Evolutionary conservation across 108 stramenopile genomes (phyloP).

Genomic region (Pseudonitzschia multiseries): DNA sequence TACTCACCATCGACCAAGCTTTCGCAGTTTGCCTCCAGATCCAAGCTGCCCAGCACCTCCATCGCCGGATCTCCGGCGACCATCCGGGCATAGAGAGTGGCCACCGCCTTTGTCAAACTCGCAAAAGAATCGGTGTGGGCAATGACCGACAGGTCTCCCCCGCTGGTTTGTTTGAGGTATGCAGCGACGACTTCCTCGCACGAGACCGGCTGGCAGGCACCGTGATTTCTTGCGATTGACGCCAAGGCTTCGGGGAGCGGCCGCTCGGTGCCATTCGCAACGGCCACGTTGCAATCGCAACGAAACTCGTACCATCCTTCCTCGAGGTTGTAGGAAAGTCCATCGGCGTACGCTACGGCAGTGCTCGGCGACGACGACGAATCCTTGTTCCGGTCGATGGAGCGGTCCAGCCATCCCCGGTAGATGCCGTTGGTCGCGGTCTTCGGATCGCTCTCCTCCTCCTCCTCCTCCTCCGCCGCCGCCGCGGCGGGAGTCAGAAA

Average conservation of each 20-base stretch:
- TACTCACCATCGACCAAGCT: constrained; percentile 29
- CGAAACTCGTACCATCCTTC: constrained; percentile 84
- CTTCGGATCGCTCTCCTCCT: background rate
- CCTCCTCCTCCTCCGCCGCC: too few species aligned
- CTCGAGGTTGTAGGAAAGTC: constrained; percentile 61
- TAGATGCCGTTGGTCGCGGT: constrained; percentile 37
- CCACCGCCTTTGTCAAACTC: constrained; percentile 52
- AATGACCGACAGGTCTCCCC: constrained; percentile 58
- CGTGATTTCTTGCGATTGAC: background rate
- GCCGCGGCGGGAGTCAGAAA: constrained; percentile 75
- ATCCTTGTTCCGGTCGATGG: background rate
- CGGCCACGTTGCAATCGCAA: constrained; percentile 36
- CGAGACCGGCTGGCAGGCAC: background rate
- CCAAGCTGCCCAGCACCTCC: constrained; percentile 50
- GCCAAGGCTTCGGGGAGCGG: background rate
- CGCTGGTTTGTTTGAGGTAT: constrained; percentile 46
- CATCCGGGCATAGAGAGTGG: constrained; percentile 72
- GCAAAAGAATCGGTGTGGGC: constrained; percentile 35
- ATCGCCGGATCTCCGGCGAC: constrained; percentile 59
- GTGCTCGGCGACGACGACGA: background rate
- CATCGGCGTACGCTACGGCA: constrained; percentile 67
- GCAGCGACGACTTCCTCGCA: constrained; percentile 17
- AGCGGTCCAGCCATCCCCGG: constrained; percentile 61
- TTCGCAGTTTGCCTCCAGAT: constrained; percentile 16
- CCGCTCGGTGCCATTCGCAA: background rate